Evolutionary conservation across 2,329 filamentous ascomycete species (phyloP).

Genomic region (Microthyrium microscopicum): DNA sequence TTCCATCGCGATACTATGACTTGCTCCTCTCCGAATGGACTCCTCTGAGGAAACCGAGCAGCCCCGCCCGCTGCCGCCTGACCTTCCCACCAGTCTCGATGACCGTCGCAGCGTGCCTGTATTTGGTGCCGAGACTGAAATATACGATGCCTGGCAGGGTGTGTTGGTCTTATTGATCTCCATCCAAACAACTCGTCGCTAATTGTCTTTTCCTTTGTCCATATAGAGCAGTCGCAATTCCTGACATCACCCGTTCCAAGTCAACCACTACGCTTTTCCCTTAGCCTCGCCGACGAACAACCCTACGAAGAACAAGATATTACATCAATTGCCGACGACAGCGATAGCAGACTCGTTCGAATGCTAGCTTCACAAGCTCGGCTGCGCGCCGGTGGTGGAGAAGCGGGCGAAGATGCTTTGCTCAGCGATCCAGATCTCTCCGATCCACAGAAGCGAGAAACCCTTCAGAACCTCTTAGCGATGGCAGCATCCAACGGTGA

Average conservation of each 20-base stretch:
- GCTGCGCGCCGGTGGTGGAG: constrained; percentile 47
- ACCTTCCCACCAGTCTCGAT: constrained; percentile 82
- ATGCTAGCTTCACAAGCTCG: constrained; percentile 94
- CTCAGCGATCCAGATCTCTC: constrained; percentile 58
- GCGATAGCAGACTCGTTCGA: constrained; percentile 76
- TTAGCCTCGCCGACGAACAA: constrained; percentile 50
- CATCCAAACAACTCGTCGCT: constrained; percentile 8
- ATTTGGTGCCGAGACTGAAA: constrained; percentile 70
- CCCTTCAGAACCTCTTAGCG: constrained; percentile 74
- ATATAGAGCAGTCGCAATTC: constrained; percentile 81
- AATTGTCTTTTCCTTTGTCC: constrained; percentile 8
- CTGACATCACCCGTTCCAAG: constrained; percentile 72
- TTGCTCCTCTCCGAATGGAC: too few species aligned
- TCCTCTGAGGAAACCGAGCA: too few species aligned
- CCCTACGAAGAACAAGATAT: constrained; percentile 19
- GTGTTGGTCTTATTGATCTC: constrained; percentile 17
- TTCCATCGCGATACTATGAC: too few species aligned
- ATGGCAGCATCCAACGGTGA: constrained; percentile 97
- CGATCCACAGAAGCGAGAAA: constrained; percentile 59
- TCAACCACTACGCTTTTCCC: constrained; percentile 70
- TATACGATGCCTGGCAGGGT: constrained; percentile 99
- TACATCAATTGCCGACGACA: constrained; percentile 47
- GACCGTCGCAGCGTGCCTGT: constrained; percentile 57
- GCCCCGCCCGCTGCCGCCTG: constrained; percentile 47
- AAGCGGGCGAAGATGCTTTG: constrained; percentile 67